These are phyloP conservation scores for Pichia rugopelliculosa DNA, from an alignment of 805 yeast species.

Conservation along the genomic window DNA sequence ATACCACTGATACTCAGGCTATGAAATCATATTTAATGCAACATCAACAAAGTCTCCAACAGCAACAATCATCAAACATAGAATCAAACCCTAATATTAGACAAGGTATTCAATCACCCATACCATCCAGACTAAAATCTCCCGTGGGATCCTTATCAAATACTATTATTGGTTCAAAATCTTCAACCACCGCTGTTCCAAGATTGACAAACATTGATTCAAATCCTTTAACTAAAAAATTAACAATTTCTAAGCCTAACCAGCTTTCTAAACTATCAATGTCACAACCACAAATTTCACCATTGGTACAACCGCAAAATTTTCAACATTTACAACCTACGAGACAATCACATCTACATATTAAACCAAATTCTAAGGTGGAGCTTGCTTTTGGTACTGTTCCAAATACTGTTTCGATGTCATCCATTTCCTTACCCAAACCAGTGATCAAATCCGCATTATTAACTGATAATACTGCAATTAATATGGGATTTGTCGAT, in stretches of 20 bases:
- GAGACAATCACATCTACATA: neutral
- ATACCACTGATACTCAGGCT: neutral
- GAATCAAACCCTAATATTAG: neutral
- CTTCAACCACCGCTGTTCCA: neutral
- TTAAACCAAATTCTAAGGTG: neutral
- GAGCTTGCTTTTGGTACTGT: neutral
- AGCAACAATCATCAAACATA: neutral
- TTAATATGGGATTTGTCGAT: neutral
- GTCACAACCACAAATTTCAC: neutral
- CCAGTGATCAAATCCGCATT: neutral
- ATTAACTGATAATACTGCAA: neutral
- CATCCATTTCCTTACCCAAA: neutral
- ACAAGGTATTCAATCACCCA: neutral
- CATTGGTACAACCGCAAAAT: no score
- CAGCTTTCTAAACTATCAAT: neutral
- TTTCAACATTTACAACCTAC: neutral
- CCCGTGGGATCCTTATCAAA: neutral
- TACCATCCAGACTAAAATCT: neutral
- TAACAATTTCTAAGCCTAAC: neutral
- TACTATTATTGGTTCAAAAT: neutral
- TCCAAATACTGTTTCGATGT: slow-evolving; percentile 1
- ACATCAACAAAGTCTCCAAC: neutral
- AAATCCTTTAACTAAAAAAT: neutral
- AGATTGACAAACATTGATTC: neutral
- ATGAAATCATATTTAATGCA: neutral